Evolutionary conservation across 345 rosid genomes (phyloP).

Genomic region (Citrus inodora): DNA sequence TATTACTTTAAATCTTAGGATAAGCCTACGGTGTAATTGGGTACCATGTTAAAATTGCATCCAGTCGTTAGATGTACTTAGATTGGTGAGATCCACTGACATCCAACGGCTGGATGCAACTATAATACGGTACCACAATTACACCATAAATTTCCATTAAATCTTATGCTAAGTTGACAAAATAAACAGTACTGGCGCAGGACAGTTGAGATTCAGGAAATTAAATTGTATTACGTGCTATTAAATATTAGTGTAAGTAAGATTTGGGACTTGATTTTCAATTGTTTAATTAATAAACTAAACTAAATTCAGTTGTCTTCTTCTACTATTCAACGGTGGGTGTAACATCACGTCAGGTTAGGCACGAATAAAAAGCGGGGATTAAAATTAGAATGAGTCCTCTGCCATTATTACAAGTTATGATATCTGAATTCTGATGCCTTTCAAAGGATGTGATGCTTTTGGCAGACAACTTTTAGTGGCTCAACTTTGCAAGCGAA

Average conservation of each 20-base stretch:
- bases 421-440: neutral
- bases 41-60: no score
- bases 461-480: slow-evolving; percentile 49
- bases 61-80: rapidly evolving
- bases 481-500: slow-evolving; percentile 16
- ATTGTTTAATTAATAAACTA: neutral
- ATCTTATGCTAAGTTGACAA: neutral
- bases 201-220: neutral
- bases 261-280: neutral
- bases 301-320: neutral
- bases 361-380: neutral
- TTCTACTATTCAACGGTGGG: neutral
- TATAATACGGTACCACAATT: no score
- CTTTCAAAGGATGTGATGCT: slow-evolving; percentile 29
- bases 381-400: neutral
- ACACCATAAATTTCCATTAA: rapidly evolving
- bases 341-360: neutral
- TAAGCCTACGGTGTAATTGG: no score
- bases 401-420: neutral
- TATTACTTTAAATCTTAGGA: no score
- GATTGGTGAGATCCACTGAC: rapidly evolving
- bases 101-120: rapidly evolving
- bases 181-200: neutral
- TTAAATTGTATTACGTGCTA: no score
- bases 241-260: neutral